A percentile compares a stretch with the other conserved stretches of the same genome.
These are phyloP conservation scores for Fistulinella staudtii DNA, from an alignment of 1,284 basidiomycete species.

Conservation along the genomic window DNA sequence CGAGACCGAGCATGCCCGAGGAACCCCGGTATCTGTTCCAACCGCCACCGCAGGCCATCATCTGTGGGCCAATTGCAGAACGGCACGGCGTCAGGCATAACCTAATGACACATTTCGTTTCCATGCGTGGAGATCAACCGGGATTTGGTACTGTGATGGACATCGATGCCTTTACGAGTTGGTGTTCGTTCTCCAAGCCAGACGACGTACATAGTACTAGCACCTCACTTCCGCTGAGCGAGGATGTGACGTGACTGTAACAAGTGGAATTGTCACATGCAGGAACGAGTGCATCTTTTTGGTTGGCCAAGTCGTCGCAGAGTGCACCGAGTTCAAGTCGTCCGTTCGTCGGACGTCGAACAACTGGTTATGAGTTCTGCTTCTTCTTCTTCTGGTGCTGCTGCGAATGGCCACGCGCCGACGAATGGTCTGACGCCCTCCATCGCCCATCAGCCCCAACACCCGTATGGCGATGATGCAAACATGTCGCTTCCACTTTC, in stretches of 20 bases:
- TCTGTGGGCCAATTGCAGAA: constrained; percentile 46
- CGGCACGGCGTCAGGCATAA: constrained; percentile 48
- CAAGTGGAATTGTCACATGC: constrained; percentile 20
- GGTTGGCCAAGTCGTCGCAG: neutral
- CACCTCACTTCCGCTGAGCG: no score
- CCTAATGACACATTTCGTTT: constrained; percentile 59
- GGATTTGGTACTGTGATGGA: constrained; percentile 41
- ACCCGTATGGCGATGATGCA: constrained; percentile 19
- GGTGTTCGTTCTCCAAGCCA: constrained; percentile 26
- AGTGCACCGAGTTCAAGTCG: neutral
- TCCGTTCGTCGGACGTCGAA: constrained; percentile 4
- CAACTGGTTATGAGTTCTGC: constrained; percentile 18
- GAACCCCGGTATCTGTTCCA: constrained; percentile 30
- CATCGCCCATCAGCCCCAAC: constrained; percentile 20
- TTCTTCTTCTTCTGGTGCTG: constrained; percentile 21
- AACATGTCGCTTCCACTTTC: constrained; percentile 18
- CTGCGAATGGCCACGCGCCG: constrained; percentile 22
- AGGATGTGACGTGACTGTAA: constrained; percentile 23
- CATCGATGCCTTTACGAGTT: constrained; percentile 32
- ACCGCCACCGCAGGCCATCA: constrained; percentile 51
- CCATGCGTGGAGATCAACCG: constrained; percentile 40
- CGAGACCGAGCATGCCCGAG: constrained; percentile 7
- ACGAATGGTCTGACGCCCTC: constrained; percentile 22
- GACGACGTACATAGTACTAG: no score
- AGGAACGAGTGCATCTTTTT: constrained; percentile 25